phyloP scores from a whole-genome alignment of 2,329 filamentous ascomycete species.

The Aspergillus persii region DNA sequence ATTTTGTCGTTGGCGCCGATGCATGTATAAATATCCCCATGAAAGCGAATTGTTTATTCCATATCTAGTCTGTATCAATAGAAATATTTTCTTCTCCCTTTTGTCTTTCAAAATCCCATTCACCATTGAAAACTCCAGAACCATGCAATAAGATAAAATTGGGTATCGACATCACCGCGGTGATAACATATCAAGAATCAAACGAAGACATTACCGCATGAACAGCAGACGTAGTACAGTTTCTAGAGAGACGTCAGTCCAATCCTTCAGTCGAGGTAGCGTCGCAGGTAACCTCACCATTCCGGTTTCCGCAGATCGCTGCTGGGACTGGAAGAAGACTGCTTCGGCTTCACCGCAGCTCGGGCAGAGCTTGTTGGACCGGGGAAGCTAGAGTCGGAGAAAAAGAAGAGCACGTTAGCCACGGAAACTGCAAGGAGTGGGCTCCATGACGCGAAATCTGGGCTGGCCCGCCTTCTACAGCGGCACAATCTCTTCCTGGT shows the following conservation, averaged over 20 bases:
- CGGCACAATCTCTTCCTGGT: slow-evolving; percentile 14
- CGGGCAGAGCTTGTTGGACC: slow-evolving; percentile 81
- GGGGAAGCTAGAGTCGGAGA: slow-evolving; percentile 66
- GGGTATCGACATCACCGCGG: slow-evolving; percentile 31
- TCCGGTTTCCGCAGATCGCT: slow-evolving; percentile 93
- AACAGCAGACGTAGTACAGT: slow-evolving; percentile 91
- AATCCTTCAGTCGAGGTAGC: slow-evolving; percentile 2
- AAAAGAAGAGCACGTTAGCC: slow-evolving; percentile 30
- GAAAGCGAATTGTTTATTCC: slow-evolving; percentile 28
- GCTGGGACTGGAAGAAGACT: slow-evolving; percentile 98
- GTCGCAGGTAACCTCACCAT: slow-evolving; percentile 67
- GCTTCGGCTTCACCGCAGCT: slow-evolving; percentile 83
- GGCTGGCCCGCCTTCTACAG: slow-evolving; percentile 1
- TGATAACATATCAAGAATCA: slow-evolving; percentile 26
- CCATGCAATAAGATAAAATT: slow-evolving; percentile 14
- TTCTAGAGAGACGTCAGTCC: slow-evolving; percentile 56
- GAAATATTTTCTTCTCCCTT: slow-evolving; percentile 21
- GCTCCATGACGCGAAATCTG: slow-evolving; percentile 9
- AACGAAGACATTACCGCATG: slow-evolving; percentile 81
- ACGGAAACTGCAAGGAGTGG: slow-evolving; percentile 19
- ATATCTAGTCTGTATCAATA: slow-evolving; percentile 32
- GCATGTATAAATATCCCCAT: slow-evolving; percentile 58
- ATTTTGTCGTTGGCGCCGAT: slow-evolving; percentile 91
- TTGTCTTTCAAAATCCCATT: slow-evolving; percentile 17
- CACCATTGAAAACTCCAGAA: slow-evolving; percentile 16